Evolutionary conservation across 208 protist genomes (phyloP).

Genomic region (Tritrichomonas foetus): DNA sequence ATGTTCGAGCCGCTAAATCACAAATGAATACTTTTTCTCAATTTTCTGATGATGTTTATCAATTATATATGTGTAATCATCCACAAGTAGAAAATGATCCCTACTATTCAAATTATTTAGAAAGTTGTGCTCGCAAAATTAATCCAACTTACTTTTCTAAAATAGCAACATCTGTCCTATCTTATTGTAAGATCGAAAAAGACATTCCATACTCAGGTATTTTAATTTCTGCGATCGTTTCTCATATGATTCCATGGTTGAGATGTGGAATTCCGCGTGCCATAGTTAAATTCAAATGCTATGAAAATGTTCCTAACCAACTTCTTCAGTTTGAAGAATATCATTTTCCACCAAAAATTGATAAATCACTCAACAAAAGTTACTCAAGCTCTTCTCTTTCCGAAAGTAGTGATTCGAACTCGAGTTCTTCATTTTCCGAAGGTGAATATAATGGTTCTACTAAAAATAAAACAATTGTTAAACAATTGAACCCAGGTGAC

Average conservation of each 20-base stretch:
- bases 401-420: too few relatives aligned
- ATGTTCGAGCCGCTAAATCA: neutral
- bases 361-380: too few relatives aligned
- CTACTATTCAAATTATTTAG: too few relatives aligned
- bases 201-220: neutral
- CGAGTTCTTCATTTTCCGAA: too few relatives aligned
- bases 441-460: too few relatives aligned
- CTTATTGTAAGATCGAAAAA: neutral
- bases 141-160: too few relatives aligned
- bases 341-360: neutral
- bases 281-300: neutral
- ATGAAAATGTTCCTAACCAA: neutral
- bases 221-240: neutral
- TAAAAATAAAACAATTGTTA: too few relatives aligned
- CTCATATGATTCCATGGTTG: slow-evolving; percentile 27
- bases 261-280: slow-evolving; percentile 31
- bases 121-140: too few relatives aligned
- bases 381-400: too few relatives aligned
- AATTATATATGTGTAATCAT: neutral
- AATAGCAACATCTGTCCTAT: too few relatives aligned
- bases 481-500: too few relatives aligned
- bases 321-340: neutral
- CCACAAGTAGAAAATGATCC: too few relatives aligned
- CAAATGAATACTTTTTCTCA: neutral
- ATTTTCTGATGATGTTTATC: neutral